phyloP scores from a whole-genome alignment of 148 eudicot species.

The Tetragonia tetragonoides region DNA sequence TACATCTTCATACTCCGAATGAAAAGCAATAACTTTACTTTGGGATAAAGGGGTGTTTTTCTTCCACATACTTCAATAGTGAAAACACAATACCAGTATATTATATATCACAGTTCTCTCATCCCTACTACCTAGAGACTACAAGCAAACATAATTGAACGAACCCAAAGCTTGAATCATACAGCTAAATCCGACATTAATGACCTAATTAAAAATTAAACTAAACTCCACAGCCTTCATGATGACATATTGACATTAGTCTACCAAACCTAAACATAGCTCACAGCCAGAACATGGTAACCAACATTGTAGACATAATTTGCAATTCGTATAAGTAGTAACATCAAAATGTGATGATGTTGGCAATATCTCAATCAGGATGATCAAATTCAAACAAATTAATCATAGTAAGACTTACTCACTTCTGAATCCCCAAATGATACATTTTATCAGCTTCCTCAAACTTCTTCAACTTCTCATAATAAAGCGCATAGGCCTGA shows the following conservation, averaged over 20 bases:
- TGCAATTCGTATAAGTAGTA: neutral
- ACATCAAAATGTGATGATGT: neutral
- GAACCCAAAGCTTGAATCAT: neutral
- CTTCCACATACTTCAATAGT: neutral
- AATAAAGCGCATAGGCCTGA: slow-evolving; percentile 88
- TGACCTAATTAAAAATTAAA: neutral
- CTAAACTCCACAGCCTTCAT: neutral
- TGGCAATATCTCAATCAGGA: neutral
- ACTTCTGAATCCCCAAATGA: slow-evolving; percentile 80
- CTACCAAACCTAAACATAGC: neutral
- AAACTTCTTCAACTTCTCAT: slow-evolving; percentile 85
- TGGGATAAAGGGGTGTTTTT: neutral
- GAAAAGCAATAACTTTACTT: neutral
- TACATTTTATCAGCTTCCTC: slow-evolving; percentile 83
- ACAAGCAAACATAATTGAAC: neutral
- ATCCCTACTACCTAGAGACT: neutral
- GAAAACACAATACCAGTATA: neutral
- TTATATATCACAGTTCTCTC: neutral
- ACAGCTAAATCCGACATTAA: neutral
- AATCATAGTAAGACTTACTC: slow-evolving; percentile 29
- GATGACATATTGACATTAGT: neutral
- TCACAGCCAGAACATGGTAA: neutral
- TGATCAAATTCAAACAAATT: neutral
- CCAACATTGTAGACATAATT: neutral
- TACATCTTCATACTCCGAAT: neutral